A percentile compares a stretch with the other conserved stretches of the same genome.
phyloP scores from a whole-genome alignment of 441 rosid species.

The Lagerstroemia fauriei region DNA sequence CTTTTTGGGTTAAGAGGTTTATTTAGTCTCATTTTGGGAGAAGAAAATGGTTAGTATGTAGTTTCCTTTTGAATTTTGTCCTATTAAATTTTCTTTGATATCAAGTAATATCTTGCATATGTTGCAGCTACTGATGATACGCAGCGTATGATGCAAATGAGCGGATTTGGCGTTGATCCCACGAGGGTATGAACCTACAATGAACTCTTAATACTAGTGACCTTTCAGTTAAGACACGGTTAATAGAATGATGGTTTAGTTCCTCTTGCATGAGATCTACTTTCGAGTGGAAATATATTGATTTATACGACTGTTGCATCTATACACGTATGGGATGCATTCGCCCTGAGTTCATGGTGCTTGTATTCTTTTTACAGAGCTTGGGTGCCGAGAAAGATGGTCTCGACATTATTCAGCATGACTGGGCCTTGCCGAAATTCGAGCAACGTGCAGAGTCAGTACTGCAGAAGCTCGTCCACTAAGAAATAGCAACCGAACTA shows the following conservation, averaged over 20 bases:
- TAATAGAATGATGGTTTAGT: not conserved
- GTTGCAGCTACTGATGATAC: slow-evolving; percentile 84
- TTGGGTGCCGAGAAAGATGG: slow-evolving; percentile 88
- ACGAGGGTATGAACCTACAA: slow-evolving; percentile 54
- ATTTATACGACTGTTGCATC: not conserved
- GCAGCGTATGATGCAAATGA: slow-evolving; percentile 98
- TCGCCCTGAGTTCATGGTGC: not conserved
- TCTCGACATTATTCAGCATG: slow-evolving; percentile 84
- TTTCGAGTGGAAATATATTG: not conserved
- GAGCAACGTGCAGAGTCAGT: slow-evolving; percentile 88
- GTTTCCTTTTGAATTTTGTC: slow-evolving; percentile 12
- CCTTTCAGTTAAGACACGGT: not conserved
- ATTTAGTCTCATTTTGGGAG: slow-evolving; percentile 93
- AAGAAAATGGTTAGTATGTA: slow-evolving; percentile 81
- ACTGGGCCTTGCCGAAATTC: slow-evolving; percentile 82
- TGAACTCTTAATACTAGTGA: not conserved
- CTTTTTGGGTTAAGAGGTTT: slow-evolving; percentile 93
- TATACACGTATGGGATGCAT: not conserved
- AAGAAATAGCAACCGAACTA: slow-evolving; percentile 19
- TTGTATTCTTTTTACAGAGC: slow-evolving; percentile 46
- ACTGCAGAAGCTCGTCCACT: slow-evolving; percentile 59
- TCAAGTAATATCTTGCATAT: not conserved
- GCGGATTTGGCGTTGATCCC: slow-evolving; percentile 92
- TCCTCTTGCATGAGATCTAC: not conserved
- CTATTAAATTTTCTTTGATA: not conserved